A percentile compares a stretch with the other conserved stretches of the same genome.
phyloP scores from a whole-genome alignment of 208 protist genomes.

The Angomonas deanei region DNA sequence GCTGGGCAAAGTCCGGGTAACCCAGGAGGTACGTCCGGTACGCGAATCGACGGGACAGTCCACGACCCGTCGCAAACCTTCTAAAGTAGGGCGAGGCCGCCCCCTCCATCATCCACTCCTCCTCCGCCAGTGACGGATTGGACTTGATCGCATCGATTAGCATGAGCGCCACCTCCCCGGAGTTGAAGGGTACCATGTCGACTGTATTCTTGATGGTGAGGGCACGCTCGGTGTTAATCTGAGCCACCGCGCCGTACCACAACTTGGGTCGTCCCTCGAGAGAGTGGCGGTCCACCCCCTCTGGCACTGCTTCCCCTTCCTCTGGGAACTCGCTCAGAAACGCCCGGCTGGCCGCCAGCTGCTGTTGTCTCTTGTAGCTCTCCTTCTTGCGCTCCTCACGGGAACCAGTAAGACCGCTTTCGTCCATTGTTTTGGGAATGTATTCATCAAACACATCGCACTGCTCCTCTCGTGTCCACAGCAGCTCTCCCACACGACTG shows the following conservation, averaged over 20 bases:
- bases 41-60: too few relatives aligned
- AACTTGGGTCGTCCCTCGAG: neutral
- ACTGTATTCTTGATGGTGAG: neutral
- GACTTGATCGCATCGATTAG: neutral
- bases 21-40: conserved; percentile 5
- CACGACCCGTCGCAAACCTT: too few relatives aligned
- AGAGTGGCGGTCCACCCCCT: too few relatives aligned
- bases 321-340: neutral
- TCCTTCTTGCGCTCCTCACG: neutral
- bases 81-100: neutral
- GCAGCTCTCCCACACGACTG: neutral
- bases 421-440: too few relatives aligned
- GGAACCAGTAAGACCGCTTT: neutral
- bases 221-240: neutral
- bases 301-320: neutral
- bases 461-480: conserved; percentile 23
- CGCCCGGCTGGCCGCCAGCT: neutral
- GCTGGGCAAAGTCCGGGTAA: conserved; percentile 16
- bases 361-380: too few relatives aligned
- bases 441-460: conserved; percentile 11
- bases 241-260: neutral
- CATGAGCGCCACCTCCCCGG: neutral
- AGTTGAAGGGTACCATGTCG: neutral
- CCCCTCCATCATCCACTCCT: neutral
- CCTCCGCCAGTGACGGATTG: neutral